These are phyloP conservation scores for Salix suchowensis DNA, from an alignment of 345 rosid species.

Conservation along the genomic window DNA sequence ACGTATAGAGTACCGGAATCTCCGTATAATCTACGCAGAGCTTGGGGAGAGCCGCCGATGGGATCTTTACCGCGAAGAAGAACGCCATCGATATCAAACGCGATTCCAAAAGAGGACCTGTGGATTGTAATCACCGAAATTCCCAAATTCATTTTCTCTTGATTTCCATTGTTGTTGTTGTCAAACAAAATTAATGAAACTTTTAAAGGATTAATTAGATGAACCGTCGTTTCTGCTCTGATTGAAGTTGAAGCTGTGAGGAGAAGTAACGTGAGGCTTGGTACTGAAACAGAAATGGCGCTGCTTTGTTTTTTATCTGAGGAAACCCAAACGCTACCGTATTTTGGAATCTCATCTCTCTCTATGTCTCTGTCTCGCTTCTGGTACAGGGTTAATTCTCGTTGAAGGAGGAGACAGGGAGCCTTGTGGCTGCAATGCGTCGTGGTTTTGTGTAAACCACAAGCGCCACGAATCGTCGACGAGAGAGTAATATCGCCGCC, in stretches of 20 bases:
- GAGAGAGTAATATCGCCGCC: constrained; percentile 47
- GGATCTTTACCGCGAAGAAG: constrained; percentile 40
- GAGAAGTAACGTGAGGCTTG: constrained; percentile 5
- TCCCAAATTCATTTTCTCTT: not conserved
- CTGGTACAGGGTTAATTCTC: not conserved
- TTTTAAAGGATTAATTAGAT: not conserved
- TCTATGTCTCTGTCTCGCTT: not conserved
- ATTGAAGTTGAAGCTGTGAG: constrained; percentile 1
- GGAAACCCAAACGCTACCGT: not conserved
- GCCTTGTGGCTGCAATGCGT: not conserved
- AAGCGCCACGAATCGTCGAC: not conserved
- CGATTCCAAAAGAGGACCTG: constrained; percentile 45
- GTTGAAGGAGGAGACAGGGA: not conserved
- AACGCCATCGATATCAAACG: constrained; percentile 51
- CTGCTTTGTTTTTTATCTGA: not conserved
- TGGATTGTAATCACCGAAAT: not conserved
- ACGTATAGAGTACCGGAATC: constrained; percentile 21
- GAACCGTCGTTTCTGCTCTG: not conserved
- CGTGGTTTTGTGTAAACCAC: not conserved
- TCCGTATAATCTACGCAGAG: constrained; percentile 34
- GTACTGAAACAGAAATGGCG: constrained; percentile 2
- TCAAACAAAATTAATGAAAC: not conserved
- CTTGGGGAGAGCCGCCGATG: constrained; percentile 41
- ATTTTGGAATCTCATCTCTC: constrained; percentile 6
- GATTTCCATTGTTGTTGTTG: not conserved